Percentiles rank a stretch among this genome's conserved stretches.
Evolutionary conservation across 2,329 filamentous ascomycete species (phyloP).

Genomic region (Ophidiomyces ophidiicola): DNA sequence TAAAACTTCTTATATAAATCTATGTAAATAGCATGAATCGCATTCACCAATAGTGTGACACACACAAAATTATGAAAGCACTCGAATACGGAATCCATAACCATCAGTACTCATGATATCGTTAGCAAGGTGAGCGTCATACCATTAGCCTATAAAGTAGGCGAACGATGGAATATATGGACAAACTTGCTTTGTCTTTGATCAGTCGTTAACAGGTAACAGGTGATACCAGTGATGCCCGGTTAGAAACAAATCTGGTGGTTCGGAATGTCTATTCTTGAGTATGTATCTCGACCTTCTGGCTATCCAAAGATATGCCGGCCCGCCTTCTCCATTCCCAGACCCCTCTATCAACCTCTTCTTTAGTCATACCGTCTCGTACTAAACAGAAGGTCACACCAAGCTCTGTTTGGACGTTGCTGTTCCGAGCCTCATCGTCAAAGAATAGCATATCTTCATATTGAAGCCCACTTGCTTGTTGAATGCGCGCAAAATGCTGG

Average conservation of each 20-base stretch:
- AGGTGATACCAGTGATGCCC: no score
- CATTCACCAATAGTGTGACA: constrained; percentile 1
- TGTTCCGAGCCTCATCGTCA: constrained; percentile 79
- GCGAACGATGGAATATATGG: no score
- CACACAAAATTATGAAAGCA: no score
- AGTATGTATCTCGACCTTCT: constrained; percentile 12
- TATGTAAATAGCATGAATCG: no score
- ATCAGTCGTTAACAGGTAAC: no score
- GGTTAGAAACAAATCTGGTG: constrained; percentile 13
- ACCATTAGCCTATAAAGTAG: no score
- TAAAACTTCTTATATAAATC: no score
- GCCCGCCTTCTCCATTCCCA: constrained; percentile 66
- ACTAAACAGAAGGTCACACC: constrained; percentile 80
- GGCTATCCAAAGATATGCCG: constrained; percentile 33
- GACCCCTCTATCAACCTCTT: constrained; percentile 68
- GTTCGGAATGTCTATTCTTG: constrained; percentile 13
- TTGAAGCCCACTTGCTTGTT: constrained; percentile 55
- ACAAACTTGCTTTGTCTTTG: no score
- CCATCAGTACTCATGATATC: neutral
- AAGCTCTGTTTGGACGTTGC: constrained; percentile 59
- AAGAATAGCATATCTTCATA: constrained; percentile 91
- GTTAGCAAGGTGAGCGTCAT: neutral
- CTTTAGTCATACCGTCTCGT: constrained; percentile 61
- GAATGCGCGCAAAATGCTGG: constrained; percentile 66
- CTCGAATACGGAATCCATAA: no score